Base-by-base conservation (phyloP, 2,329 filamentous ascomycete species). In the Aspergillus texensis region DNA sequence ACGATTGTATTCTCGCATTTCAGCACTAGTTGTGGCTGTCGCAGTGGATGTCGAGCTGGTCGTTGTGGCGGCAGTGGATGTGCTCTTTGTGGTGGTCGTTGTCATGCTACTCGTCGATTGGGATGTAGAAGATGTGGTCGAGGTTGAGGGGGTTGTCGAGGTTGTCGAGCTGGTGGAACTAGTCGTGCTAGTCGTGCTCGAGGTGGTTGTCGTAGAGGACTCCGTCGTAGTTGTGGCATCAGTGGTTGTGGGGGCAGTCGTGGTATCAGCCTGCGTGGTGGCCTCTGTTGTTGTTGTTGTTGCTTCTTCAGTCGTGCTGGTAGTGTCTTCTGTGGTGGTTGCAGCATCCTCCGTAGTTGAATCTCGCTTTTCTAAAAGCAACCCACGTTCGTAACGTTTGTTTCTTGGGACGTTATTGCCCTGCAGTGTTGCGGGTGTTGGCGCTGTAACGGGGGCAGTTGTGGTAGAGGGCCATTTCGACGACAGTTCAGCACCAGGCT, bases 1-100 rank as follows among this genome's bases (percentile, higher is more conserved):
- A 14, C 24, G 60, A 50, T 62, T 54, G 39, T 39, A 48, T 19
- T 50, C 60, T 5, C 46, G 45, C 10, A 53, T 48, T 14, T 45
- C 55, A 21, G 55, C 60, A 36, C 54, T 54, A 9, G 26, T 12
- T 24, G 60, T 58, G 26, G 21, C 59, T 12, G 60, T 62, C 5
- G 60, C 60, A 8, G 60, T 54, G 28, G 26, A 53, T 1, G 60
- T 62, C 12, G 60, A 58, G 48, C 58, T 55, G 4, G 60, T 58
- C 46, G 28, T 62, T 12, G 60, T 34, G 14, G 55, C 41, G n/a
- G 60, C 43, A 12, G 60, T 62, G 10, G 60, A 52, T 21, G 60
- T 58, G 4, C 45, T 58, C 21, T 58, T 41, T 10, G 60, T 62
- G 12, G 60, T 48, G 4, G 54, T 58, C 28, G 60, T 58, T 9